phyloP scores from a whole-genome alignment of 148 eudicot species.

The Chenopodium album region DNA sequence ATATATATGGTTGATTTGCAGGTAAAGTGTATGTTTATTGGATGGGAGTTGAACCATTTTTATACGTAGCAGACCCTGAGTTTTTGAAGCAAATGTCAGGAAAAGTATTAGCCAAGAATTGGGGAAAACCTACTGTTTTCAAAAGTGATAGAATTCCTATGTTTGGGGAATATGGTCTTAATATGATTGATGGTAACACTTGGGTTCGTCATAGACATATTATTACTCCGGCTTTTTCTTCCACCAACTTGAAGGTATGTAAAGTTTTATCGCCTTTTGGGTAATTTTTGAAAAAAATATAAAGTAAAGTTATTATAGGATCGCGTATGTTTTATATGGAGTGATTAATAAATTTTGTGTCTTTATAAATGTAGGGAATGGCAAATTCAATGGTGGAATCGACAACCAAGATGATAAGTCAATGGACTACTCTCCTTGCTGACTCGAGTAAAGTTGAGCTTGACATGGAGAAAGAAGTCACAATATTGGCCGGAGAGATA shows the following conservation, averaged over 20 bases:
- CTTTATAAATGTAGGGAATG: slow-evolving; percentile 58
- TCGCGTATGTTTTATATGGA: too few relatives aligned
- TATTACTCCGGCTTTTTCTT: slow-evolving; percentile 84
- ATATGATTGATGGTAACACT: slow-evolving; percentile 73
- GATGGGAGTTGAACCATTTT: slow-evolving; percentile 96
- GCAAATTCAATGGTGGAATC: slow-evolving; percentile 72
- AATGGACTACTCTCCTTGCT: slow-evolving; percentile 46
- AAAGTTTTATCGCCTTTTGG: neutral
- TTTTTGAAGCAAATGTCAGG: slow-evolving; percentile 68
- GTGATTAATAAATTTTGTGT: neutral
- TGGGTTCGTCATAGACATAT: slow-evolving; percentile 88
- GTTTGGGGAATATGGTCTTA: slow-evolving; percentile 82
- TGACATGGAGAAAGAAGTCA: slow-evolving; percentile 74
- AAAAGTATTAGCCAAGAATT: slow-evolving; percentile 62
- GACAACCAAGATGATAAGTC: slow-evolving; percentile 53
- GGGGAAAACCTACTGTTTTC: slow-evolving; percentile 92
- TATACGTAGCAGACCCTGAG: slow-evolving; percentile 81
- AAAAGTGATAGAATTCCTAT: slow-evolving; percentile 69
- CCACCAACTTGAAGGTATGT: slow-evolving; percentile 69
- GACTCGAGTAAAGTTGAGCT: slow-evolving; percentile 45
- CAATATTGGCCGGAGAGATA: slow-evolving; percentile 67
- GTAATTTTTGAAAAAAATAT: too few relatives aligned
- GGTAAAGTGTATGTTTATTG: slow-evolving; percentile 89
- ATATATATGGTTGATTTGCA: slow-evolving; percentile 25
- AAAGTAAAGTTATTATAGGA: too few relatives aligned